Percentiles rank a stretch among this genome's conserved stretches.
phyloP scores from a whole-genome alignment of 1,284 basidiomycete species.

The Hymenochaete sp. region DNA sequence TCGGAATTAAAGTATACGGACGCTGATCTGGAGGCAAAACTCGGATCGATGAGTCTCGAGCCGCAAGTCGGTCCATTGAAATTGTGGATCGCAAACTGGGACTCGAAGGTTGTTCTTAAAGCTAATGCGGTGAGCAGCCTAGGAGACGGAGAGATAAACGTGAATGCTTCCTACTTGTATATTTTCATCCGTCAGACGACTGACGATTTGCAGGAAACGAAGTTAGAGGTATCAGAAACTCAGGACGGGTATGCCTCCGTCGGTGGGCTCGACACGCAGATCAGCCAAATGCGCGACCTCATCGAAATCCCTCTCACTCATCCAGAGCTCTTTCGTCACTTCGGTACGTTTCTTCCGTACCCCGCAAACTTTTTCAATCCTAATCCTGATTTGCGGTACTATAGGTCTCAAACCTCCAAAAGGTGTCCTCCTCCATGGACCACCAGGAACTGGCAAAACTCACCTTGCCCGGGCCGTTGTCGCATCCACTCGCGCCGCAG shows the following conservation, averaged over 20 bases:
- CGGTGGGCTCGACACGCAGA: constrained; percentile 85
- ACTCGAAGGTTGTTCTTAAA: constrained; percentile 44
- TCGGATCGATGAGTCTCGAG: constrained; percentile 32
- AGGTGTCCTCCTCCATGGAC: constrained; percentile 85
- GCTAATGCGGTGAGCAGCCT: constrained; percentile 21
- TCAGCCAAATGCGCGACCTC: constrained; percentile 85
- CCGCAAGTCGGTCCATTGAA: constrained; percentile 28
- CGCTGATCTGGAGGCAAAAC: neutral
- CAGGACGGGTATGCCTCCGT: constrained; percentile 72
- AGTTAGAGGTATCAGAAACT: too few species aligned
- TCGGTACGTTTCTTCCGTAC: constrained; percentile 43
- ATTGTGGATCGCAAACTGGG: constrained; percentile 57
- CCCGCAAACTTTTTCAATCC: constrained; percentile 13
- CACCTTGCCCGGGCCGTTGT: constrained; percentile 82
- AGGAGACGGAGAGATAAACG: too few species aligned
- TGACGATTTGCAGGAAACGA: neutral
- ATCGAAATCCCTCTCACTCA: constrained; percentile 89
- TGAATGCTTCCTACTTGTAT: neutral
- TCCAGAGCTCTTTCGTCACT: constrained; percentile 84
- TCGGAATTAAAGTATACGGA: too few species aligned
- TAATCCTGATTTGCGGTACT: constrained; percentile 10
- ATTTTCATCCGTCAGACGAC: neutral
- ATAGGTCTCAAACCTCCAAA: constrained; percentile 81
- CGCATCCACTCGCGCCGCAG: constrained; percentile 70
- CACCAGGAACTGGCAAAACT: constrained; percentile 92